A percentile compares a stretch with the other conserved stretches of the same genome.
These are phyloP conservation scores for Claviceps quebecensis DNA, from an alignment of 2,329 filamentous ascomycete genomes.

Conservation along the genomic window DNA sequence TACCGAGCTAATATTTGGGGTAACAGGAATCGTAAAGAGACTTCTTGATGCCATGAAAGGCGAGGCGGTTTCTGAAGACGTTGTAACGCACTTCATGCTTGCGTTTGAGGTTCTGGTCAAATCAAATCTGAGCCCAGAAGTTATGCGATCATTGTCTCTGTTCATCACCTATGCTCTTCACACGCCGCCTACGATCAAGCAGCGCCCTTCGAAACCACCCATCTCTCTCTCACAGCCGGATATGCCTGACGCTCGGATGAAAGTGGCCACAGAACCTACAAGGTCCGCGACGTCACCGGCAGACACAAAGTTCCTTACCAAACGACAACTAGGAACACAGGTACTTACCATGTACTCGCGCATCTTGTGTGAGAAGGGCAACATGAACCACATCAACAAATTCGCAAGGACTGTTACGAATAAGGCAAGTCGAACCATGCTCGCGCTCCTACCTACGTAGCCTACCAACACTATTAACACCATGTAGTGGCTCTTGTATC, in stretches of 20 bases:
- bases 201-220: slow-evolving; percentile 36
- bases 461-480: slow-evolving; percentile 7
- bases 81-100: slow-evolving; percentile 61
- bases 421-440: slow-evolving; percentile 44
- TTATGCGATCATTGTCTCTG: slow-evolving; percentile 72
- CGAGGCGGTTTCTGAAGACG: slow-evolving; percentile 58
- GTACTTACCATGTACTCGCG: slow-evolving; percentile 66
- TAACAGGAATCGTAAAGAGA: slow-evolving; percentile 70
- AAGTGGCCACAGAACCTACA: slow-evolving; percentile 22
- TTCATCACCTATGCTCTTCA: slow-evolving; percentile 92
- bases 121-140: slow-evolving; percentile 69
- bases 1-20: slow-evolving; percentile 8
- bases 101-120: slow-evolving; percentile 70
- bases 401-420: slow-evolving; percentile 93
- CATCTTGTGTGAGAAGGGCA: slow-evolving; percentile 62
- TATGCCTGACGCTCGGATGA: slow-evolving; percentile 25
- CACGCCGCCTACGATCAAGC: slow-evolving; percentile 30
- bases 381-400: slow-evolving; percentile 57
- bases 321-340: slow-evolving; percentile 57
- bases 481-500: slow-evolving; percentile 71
- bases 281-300: slow-evolving; percentile 16
- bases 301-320: slow-evolving; percentile 33
- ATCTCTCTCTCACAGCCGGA: slow-evolving; percentile 25
- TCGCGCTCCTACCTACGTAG: neutral
- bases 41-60: slow-evolving; percentile 82